Conservation (phyloP, 495 filamentous ascomycete genomes). For the Penicillium silybi region DNA sequence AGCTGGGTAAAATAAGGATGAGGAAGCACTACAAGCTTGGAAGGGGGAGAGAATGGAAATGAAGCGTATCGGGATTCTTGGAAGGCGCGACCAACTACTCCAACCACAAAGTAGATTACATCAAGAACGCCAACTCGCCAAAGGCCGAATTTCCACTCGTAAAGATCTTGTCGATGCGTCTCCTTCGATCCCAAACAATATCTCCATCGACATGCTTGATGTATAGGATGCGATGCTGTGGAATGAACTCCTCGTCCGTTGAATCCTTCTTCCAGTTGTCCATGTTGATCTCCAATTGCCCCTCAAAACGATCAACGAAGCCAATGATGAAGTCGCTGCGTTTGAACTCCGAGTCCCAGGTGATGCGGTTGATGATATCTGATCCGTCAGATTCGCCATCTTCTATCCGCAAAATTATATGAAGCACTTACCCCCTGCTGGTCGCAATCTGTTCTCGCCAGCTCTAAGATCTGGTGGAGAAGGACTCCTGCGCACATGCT, state of each 20-base stretch:
- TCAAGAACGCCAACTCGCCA: constrained; percentile 31
- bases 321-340: constrained; percentile 64
- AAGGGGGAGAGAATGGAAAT: background rate
- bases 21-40: too few species aligned
- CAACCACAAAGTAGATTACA: constrained; percentile 3
- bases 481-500: background rate
- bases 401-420: background rate
- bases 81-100: constrained; percentile 2
- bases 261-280: constrained; percentile 69
- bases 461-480: constrained; percentile 1
- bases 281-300: constrained; percentile 58
- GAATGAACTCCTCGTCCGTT: constrained; percentile 83
- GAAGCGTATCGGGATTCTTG: background rate
- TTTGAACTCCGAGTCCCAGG: constrained; percentile 64
- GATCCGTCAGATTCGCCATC: background rate
- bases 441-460: constrained; percentile 17
- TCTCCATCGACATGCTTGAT: constrained; percentile 54
- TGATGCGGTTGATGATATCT: constrained; percentile 70
- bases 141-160: constrained; percentile 51
- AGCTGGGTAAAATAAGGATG: background rate
- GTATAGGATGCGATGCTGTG: constrained; percentile 72
- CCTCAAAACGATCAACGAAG: constrained; percentile 71
- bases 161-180: constrained; percentile 55
- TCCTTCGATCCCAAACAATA: constrained; percentile 54
- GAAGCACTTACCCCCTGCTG: constrained; percentile 11